Conservation (phyloP, 768 basidiomycete genomes). For the Xerocomellus amylosporus region DNA sequence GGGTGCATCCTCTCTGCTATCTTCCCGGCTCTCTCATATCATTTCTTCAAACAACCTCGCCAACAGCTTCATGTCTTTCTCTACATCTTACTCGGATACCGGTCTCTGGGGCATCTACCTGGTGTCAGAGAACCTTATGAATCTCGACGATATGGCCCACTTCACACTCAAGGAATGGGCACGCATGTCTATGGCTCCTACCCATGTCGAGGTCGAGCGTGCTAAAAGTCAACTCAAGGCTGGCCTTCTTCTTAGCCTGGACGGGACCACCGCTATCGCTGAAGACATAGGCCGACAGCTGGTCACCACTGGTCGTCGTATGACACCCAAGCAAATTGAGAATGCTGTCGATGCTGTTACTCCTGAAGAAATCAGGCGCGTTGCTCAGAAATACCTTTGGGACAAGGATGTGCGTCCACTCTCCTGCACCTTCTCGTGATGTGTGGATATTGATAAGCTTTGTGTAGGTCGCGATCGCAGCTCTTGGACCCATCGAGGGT, state of each 20-base stretch:
- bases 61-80: slow-evolving; percentile 99
- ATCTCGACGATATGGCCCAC: slow-evolving; percentile 91
- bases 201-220: slow-evolving; percentile 86
- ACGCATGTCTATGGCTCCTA: slow-evolving; percentile 86
- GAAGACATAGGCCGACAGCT: slow-evolving; percentile 99
- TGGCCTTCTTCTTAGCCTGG: slow-evolving; percentile 81
- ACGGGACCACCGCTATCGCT: slow-evolving; percentile 95
- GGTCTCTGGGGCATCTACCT: slow-evolving; percentile 99
- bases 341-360: slow-evolving; percentile 87
- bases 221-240: slow-evolving; percentile 99
- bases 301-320: slow-evolving; percentile 86
- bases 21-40: slow-evolving; percentile 88
- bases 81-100: slow-evolving; percentile 97
- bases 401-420: slow-evolving; percentile 78
- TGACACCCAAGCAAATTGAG: slow-evolving; percentile 94
- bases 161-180: slow-evolving; percentile 96
- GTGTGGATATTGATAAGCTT: slow-evolving; percentile 1
- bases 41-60: slow-evolving; percentile 93
- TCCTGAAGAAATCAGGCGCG: slow-evolving; percentile 85
- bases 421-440: slow-evolving; percentile 12
- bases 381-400: slow-evolving; percentile 96
- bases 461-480: slow-evolving; percentile 75
- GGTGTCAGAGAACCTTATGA: slow-evolving; percentile 90
- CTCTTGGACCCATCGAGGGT: slow-evolving; percentile 87
- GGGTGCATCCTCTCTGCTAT: slow-evolving; percentile 84